Conservation (phyloP, 371 early-diverging fungal species). For the Mycotypha africana region DNA sequence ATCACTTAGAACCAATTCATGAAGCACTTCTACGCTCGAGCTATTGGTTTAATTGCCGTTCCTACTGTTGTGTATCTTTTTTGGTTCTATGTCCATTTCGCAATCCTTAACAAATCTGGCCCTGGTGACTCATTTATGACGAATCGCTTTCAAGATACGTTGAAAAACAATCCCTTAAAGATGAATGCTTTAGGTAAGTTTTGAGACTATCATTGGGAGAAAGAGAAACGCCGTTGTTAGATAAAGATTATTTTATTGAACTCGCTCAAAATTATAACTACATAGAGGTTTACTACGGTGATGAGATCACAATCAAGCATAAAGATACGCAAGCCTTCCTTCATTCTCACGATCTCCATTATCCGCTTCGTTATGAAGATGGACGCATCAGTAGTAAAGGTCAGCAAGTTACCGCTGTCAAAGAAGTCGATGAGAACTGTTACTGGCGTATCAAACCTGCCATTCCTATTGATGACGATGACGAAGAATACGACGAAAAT, state of each 20-base stretch:
- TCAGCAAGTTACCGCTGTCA: constrained; percentile 89
- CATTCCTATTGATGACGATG: constrained; percentile 8
- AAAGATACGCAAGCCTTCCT: constrained; percentile 70
- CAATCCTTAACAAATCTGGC: constrained; percentile 69
- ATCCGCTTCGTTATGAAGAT: constrained; percentile 92
- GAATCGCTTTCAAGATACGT: constrained; percentile 83
- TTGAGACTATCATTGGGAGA: not conserved
- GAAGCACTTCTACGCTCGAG: constrained; percentile 63
- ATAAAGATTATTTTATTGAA: not conserved
- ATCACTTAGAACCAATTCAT: constrained; percentile 52
- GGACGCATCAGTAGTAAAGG: constrained; percentile 88
- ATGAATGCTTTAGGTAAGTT: constrained; percentile 41
- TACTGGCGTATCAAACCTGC: constrained; percentile 78
- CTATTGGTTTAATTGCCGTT: constrained; percentile 67
- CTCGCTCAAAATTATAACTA: too few species aligned
- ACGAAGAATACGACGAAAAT: constrained; percentile 13
- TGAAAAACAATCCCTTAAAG: constrained; percentile 74
- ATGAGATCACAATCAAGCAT: constrained; percentile 78
- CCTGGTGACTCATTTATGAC: constrained; percentile 95
- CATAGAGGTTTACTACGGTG: constrained; percentile 72
- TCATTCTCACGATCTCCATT: constrained; percentile 77
- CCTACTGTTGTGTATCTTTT: constrained; percentile 74
- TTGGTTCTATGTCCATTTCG: constrained; percentile 83
- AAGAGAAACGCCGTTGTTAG: too few species aligned
- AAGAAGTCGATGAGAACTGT: constrained; percentile 69